Percentiles rank a stretch among this genome's conserved stretches.
Evolutionary conservation across 2,329 filamentous ascomycete species (phyloP).

Genomic region (Diatrype stigma): DNA sequence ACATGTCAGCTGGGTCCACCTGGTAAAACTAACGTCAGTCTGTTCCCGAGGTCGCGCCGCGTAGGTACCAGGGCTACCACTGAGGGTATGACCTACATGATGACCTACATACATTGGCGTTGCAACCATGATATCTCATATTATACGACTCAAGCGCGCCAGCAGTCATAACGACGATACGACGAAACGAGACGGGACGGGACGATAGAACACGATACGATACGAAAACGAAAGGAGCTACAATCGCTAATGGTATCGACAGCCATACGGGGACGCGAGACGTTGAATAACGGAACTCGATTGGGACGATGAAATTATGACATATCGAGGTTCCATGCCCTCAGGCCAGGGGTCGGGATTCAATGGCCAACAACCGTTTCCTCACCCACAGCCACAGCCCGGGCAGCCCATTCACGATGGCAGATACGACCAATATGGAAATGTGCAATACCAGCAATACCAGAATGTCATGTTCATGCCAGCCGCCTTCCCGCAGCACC

Average conservation of each 20-base stretch:
- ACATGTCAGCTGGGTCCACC: neutral
- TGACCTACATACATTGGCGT: too few species aligned
- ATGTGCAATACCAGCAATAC: constrained; percentile 19
- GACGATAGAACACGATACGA: too few species aligned
- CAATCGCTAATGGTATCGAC: neutral
- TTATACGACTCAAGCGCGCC: too few species aligned
- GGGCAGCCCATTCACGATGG: constrained; percentile 15
- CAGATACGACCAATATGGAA: constrained; percentile 23
- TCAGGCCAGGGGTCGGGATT: constrained; percentile 26
- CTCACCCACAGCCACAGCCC: constrained; percentile 6
- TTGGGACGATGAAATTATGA: constrained; percentile 29
- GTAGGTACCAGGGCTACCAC: too few species aligned
- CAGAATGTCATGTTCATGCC: constrained; percentile 15
- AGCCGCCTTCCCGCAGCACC: constrained; percentile 9
- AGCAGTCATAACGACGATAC: too few species aligned
- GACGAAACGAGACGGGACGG: too few species aligned
- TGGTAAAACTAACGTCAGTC: neutral
- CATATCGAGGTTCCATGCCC: constrained; percentile 28
- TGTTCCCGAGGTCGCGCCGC: neutral
- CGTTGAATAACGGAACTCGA: constrained; percentile 5
- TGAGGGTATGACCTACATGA: too few species aligned
- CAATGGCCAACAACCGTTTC: constrained; percentile 23
- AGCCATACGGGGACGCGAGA: neutral
- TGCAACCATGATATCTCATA: too few species aligned
- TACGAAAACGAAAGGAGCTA: neutral